These are phyloP conservation scores for Cladosporium sp. DNA, from an alignment of 2,329 filamentous ascomycete species.

Conservation along the genomic window DNA sequence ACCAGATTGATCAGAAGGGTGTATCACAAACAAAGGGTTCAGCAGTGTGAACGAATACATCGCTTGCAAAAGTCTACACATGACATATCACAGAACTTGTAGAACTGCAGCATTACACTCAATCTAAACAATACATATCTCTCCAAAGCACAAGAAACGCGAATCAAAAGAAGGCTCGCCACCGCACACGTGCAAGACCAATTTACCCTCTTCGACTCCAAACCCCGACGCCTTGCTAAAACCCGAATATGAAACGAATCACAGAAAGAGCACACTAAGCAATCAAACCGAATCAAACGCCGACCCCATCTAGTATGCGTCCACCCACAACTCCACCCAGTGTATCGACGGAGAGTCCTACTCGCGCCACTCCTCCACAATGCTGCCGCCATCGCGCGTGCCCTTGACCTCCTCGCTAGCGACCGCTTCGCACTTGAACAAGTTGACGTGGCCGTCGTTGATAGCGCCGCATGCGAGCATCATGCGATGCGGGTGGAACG, in stretches of 20 bases:
- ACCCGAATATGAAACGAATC: background rate
- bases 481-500: conserved; percentile 93
- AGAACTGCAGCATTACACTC: background rate
- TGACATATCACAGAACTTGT: background rate
- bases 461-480: conserved; percentile 84
- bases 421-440: conserved; percentile 56
- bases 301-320: background rate
- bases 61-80: background rate
- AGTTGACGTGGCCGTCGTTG: conserved; percentile 86
- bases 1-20: too few species aligned
- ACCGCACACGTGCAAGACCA: background rate
- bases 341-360: background rate
- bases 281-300: background rate
- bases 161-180: background rate
- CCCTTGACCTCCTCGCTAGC: conserved; percentile 23
- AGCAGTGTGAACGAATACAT: too few species aligned
- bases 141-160: background rate
- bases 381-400: background rate
- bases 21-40: too few species aligned
- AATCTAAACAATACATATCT: background rate
- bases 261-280: background rate
- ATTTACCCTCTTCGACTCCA: background rate
- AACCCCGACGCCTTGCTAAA: conserved; percentile 16
- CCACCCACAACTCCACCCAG: background rate
- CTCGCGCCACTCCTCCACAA: conserved; percentile 20